Percentiles rank a stretch among this genome's conserved stretches.
Conservation (phyloP, 2,329 filamentous ascomycete genomes). For the Alternaria incomplexa region DNA sequence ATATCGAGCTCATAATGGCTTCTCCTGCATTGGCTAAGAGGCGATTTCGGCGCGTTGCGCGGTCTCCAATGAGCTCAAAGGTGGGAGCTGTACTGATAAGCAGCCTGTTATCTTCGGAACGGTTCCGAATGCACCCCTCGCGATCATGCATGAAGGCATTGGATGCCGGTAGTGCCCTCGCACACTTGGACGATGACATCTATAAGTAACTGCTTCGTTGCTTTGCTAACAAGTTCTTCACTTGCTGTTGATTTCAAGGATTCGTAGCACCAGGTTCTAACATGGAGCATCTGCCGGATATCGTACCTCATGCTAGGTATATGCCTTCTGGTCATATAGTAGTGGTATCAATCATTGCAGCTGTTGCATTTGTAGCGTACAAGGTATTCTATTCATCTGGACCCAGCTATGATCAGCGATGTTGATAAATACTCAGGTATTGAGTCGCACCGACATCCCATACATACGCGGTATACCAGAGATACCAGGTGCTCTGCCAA, state of each 20-base stretch:
- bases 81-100: slow-evolving; percentile 16
- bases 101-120: slow-evolving; percentile 18
- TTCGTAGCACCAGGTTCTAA: neutral
- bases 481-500: slow-evolving; percentile 58
- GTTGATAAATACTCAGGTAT: slow-evolving; percentile 13
- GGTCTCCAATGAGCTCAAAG: neutral
- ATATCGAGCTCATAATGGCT: neutral
- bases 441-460: slow-evolving; percentile 55
- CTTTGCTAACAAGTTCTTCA: neutral
- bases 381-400: neutral
- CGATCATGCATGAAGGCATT: slow-evolving; percentile 5
- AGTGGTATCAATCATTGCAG: neutral
- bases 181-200: neutral
- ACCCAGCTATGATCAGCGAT: neutral
- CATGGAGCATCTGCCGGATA: slow-evolving; percentile 4
- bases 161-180: neutral
- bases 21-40: neutral
- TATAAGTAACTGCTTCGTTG: neutral
- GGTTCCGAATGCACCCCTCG: slow-evolving; percentile 18
- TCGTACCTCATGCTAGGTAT: neutral
- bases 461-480: slow-evolving; percentile 58
- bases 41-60: neutral
- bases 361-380: neutral
- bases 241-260: neutral
- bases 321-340: slow-evolving; percentile 1